phyloP scores from a whole-genome alignment of 1,139 yeast genomes.

The Debaryomycetaceae sp. region DNA sequence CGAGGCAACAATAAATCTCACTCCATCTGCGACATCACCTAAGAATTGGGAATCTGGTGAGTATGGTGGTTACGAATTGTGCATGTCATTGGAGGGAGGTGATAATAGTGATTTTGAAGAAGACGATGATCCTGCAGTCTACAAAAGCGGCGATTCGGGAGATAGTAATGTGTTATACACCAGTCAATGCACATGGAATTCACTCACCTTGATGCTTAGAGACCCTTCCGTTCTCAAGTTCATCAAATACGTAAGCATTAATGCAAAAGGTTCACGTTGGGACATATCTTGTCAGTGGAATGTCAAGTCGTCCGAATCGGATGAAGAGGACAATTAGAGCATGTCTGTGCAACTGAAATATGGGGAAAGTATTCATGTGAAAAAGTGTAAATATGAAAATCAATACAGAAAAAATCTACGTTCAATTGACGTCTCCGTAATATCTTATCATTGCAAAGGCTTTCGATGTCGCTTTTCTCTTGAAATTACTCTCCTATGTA shows the following conservation, averaged over 20 bases:
- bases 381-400: background rate
- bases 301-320: conserved; percentile 38
- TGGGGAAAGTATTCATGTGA: background rate
- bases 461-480: background rate
- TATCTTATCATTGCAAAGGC: background rate
- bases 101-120: conserved; percentile 43
- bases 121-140: conserved; percentile 57
- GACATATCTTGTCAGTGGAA: conserved; percentile 83
- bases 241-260: conserved; percentile 84
- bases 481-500: background rate
- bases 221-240: conserved; percentile 85
- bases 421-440: background rate
- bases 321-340: conserved; percentile 8
- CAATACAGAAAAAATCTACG: background rate
- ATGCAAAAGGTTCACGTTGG: conserved; percentile 92
- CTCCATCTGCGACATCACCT: conserved; percentile 56
- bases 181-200: conserved; percentile 82
- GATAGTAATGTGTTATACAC: conserved; percentile 82
- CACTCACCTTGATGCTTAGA: conserved; percentile 70
- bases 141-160: conserved; percentile 50
- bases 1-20: conserved; percentile 71
- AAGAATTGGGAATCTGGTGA: conserved; percentile 85
- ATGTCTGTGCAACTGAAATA: background rate
- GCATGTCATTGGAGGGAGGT: conserved; percentile 61
- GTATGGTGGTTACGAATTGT: conserved; percentile 89